Percentiles rank a stretch among this genome's conserved stretches.
Conservation (phyloP, 495 filamentous ascomycete species). For the Talaromyces stipitatus region DNA sequence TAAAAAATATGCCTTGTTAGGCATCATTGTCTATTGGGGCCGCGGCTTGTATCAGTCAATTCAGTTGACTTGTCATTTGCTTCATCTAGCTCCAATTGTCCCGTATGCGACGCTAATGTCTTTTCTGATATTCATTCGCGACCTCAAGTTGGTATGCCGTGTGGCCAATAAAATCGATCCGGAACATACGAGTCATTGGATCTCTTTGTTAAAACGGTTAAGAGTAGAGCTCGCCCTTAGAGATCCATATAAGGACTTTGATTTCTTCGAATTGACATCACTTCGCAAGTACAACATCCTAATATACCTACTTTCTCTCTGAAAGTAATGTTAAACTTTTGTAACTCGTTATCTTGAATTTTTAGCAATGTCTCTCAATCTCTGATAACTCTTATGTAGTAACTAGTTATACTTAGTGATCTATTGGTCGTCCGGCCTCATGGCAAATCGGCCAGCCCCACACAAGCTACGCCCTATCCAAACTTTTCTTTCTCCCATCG, state of each 20-base stretch:
- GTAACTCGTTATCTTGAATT: too few relatives aligned
- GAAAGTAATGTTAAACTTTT: too few relatives aligned
- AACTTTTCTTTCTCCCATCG: background rate
- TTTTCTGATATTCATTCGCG: background rate
- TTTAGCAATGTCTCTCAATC: background rate
- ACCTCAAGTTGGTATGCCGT: too few relatives aligned
- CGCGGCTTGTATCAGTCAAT: too few relatives aligned
- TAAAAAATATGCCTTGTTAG: background rate
- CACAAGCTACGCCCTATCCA: background rate
- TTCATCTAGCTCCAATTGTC: background rate
- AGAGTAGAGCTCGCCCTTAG: too few relatives aligned
- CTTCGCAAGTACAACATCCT: too few relatives aligned
- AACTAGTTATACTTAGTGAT: too few relatives aligned
- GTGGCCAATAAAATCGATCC: background rate
- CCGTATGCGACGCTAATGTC: background rate
- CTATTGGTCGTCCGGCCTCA: background rate
- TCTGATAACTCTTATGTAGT: background rate
- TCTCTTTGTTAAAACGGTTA: too few relatives aligned
- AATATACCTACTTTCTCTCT: too few relatives aligned
- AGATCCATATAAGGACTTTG: too few relatives aligned
- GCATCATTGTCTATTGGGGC: background rate
- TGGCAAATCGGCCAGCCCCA: background rate
- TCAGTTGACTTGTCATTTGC: background rate
- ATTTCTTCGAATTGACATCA: too few relatives aligned
- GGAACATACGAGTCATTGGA: too few relatives aligned